Evolutionary conservation across 495 filamentous ascomycete genomes (phyloP).

Genomic region (Tetracladium setigerum): DNA sequence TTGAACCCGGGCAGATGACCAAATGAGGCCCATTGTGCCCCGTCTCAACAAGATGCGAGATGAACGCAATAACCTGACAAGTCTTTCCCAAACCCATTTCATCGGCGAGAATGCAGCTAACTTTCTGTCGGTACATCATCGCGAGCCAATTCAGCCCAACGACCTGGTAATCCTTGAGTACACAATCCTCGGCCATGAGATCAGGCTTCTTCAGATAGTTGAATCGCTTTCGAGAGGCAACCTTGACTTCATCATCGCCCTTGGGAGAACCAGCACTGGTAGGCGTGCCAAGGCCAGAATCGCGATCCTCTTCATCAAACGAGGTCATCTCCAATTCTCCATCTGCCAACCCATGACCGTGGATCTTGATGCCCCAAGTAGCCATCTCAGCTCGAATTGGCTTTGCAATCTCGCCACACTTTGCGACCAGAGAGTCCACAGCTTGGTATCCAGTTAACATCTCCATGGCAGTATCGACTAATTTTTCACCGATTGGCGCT

Average conservation of each 20-base stretch:
- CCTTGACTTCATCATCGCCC: slow-evolving; percentile 38
- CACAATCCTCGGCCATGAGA: slow-evolving; percentile 60
- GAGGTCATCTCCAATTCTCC: slow-evolving; percentile 64
- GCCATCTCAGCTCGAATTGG: slow-evolving; percentile 62
- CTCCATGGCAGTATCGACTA: slow-evolving; percentile 62
- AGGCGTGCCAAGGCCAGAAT: slow-evolving; percentile 72
- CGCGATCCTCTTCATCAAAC: slow-evolving; percentile 41
- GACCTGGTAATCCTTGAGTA: slow-evolving; percentile 86
- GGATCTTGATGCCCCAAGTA: slow-evolving; percentile 71
- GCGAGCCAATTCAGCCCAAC: slow-evolving; percentile 92
- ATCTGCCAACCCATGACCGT: slow-evolving; percentile 44
- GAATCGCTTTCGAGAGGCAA: slow-evolving; percentile 25
- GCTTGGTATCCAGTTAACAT: slow-evolving; percentile 67
- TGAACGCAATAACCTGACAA: slow-evolving; percentile 88
- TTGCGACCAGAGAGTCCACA: slow-evolving; percentile 67
- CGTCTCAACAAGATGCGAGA: slow-evolving; percentile 69
- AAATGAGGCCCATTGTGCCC: slow-evolving; percentile 70
- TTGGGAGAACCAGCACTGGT: slow-evolving; percentile 34
- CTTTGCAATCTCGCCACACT: slow-evolving; percentile 63
- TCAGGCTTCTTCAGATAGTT: slow-evolving; percentile 61
- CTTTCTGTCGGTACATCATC: slow-evolving; percentile 64
- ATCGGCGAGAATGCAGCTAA: slow-evolving; percentile 88
- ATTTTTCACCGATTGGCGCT: slow-evolving; percentile 54
- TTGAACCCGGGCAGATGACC: slow-evolving; percentile 85
- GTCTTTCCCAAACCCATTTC: slow-evolving; percentile 99